Base-by-base conservation (phyloP, 2,329 filamentous ascomycete genomes). In the Neonectria coccinea region DNA sequence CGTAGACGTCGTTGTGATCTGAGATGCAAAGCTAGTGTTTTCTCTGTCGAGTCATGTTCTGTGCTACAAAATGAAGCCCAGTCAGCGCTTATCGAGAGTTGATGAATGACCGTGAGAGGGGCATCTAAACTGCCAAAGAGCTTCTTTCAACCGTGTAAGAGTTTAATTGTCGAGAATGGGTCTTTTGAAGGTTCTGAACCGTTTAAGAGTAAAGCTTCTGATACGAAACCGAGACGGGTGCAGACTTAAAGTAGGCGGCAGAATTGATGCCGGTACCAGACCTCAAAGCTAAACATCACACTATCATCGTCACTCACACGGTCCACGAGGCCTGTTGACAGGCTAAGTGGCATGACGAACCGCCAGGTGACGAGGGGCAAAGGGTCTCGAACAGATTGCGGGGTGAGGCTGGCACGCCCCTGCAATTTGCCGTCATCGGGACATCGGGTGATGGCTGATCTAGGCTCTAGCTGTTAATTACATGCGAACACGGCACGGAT, bases 311-410 rank as follows among this genome's bases (percentile, higher is more conserved):
- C n/a, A 20, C n/a, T 20, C 48, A 18, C 47, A 18, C 48, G 27
- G n/a, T 31, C 11, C n/a, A 50, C 12, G 47, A 50, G 27, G 16
- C 16, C 14, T 11, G n/a, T 12, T 20, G 25, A 20, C 27, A 4
- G 50, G n/a, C 18, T 5, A 47, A 12, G 36, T 59, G 56, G 47
- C 25, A 51, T 59, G 56, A 52, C 36, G 18, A 33, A 31, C 22
- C 25, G 10, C 36, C 27, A 20, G 36, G n/a, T 18, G n/a, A 33
- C 44, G 33, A 52, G 12, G 22, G 22, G 22, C 22, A n/a, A 22
- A 5, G 7, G n/a, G 56, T 59, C 25, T 22, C 56, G 42, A 31
- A 39, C 47, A 52, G n/a, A 59, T 52, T 59, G 56, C 56, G 56
- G 56, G 56, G 56, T 59, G 56, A 59, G 44, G 36, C 22, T 10